Percentiles rank a stretch among this genome's conserved stretches.
phyloP scores from a whole-genome alignment of 1,284 basidiomycete genomes.

The Caloboletus inedulis region DNA sequence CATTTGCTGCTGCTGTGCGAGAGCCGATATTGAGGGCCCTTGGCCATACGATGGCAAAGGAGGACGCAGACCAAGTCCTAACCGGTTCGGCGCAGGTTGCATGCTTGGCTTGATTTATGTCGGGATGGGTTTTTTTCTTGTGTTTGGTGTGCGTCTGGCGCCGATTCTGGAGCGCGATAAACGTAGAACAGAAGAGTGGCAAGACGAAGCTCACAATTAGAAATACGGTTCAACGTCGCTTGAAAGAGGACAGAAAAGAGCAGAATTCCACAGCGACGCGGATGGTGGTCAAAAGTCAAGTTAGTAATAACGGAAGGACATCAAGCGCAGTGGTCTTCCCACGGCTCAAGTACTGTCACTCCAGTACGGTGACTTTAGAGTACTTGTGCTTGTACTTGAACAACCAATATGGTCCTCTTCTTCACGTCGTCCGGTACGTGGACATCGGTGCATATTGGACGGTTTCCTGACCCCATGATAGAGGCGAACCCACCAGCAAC shows the following conservation, averaged over 20 bases:
- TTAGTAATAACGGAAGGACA: background rate
- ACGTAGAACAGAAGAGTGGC: background rate
- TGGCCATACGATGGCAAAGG: constrained; percentile 81
- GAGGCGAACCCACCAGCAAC: constrained; percentile 62
- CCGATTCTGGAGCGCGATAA: background rate
- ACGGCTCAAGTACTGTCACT: too few species aligned
- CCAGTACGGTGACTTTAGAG: too few species aligned
- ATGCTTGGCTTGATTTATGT: constrained; percentile 37
- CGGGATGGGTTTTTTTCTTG: background rate
- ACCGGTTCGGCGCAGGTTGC: constrained; percentile 66
- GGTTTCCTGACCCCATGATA: constrained; percentile 23
- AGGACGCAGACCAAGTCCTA: constrained; percentile 82
- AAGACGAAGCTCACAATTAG: constrained; percentile 5
- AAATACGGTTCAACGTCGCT: background rate
- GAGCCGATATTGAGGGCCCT: constrained; percentile 82
- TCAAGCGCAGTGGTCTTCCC: constrained; percentile 4
- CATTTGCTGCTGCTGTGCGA: constrained; percentile 77
- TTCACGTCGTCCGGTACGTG: constrained; percentile 59
- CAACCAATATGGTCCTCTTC: constrained; percentile 59
- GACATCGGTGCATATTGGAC: background rate
- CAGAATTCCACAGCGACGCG: background rate
- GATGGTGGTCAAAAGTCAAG: constrained; percentile 10
- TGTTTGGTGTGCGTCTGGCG: background rate
- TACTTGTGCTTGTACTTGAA: background rate
- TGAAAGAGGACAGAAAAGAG: background rate